Percentiles rank a stretch among this genome's conserved stretches.
Evolutionary conservation across 2,329 filamentous ascomycete genomes (phyloP).

Genomic region (Alternaria gansuensis): DNA sequence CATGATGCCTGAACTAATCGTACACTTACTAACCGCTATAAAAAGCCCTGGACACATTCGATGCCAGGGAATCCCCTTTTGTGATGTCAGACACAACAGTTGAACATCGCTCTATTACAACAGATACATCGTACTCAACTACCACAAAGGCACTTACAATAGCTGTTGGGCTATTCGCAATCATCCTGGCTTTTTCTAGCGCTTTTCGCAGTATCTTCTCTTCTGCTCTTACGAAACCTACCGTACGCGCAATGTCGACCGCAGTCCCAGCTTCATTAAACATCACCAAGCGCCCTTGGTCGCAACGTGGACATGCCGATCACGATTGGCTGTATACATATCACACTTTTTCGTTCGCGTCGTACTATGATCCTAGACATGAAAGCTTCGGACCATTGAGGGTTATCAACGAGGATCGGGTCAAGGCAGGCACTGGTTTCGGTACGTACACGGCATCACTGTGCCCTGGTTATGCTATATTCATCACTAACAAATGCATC

Average conservation of each 20-base stretch:
- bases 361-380: slow-evolving; percentile 72
- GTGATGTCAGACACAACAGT: slow-evolving; percentile 43
- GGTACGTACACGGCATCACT: slow-evolving; percentile 44
- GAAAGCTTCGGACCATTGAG: slow-evolving; percentile 77
- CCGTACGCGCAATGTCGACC: slow-evolving; percentile 54
- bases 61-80: slow-evolving; percentile 24
- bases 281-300: slow-evolving; percentile 77
- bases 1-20: slow-evolving; percentile 37
- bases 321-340: slow-evolving; percentile 90
- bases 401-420: slow-evolving; percentile 89
- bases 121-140: slow-evolving; percentile 29
- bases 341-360: slow-evolving; percentile 85
- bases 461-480: accelerated
- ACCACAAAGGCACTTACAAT: slow-evolving; percentile 42
- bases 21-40: slow-evolving; percentile 38
- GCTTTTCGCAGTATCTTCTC: slow-evolving; percentile 52
- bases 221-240: slow-evolving; percentile 44
- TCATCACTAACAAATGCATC: neutral
- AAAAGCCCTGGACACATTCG: slow-evolving; percentile 27
- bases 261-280: slow-evolving; percentile 57
- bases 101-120: slow-evolving; percentile 25
- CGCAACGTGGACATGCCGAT: slow-evolving; percentile 76
- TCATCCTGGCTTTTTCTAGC: slow-evolving; percentile 58
- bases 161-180: slow-evolving; percentile 50
- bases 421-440: slow-evolving; percentile 77